Evolutionary conservation across 148 eudicot genomes (phyloP), one percentile per base, ranked within the genome.

Genomic region (Rhododendron molle): DNA sequence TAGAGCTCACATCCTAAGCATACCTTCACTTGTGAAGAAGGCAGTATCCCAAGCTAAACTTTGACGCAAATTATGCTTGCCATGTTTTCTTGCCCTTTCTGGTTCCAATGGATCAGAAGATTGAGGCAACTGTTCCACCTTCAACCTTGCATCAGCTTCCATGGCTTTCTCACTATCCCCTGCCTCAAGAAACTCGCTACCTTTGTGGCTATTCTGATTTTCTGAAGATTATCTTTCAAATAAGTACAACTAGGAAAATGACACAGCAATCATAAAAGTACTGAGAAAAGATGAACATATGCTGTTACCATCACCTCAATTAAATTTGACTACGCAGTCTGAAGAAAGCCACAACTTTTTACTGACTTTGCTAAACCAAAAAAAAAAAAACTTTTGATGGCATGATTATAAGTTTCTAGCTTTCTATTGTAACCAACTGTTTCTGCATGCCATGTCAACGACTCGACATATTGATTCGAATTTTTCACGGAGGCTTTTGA

Each of bases 41-140:
- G 98, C 98, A 85, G 91, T 92, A 86, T 97, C 98, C 99, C 99
- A 97, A 28, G 99, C 99, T 92, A 97, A 91, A 89, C 99, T 97
- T 88, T 95, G 96, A 46, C 99, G 96, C 85, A 95, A 82, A 83
- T 97, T 95, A 60, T 87, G 92, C 87, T 91, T 93, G 80, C 90
- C 92, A 74, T 30, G 84, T 86, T 88, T 92, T 85, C 78, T 83
- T 34, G 86, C 80, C 60, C 44, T 86, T 81, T 83, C 89, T 69
- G 91, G 86, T 84, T 89, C 95, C 23, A 26, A 38, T 40, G 92
- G 87, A 84, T 90, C 90, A 88, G 74, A 67, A 78, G 88, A 90
- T 83, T 88, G 89, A 44, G 88, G 87, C 76, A 86, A 32, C 49
- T 87, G 88, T 72, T 86, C 86, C 84, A 81, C 74, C 77, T 40